Evolutionary conservation across 371 early-diverging fungal genomes (phyloP).

Genomic region (Sporodiniella umbellata): DNA sequence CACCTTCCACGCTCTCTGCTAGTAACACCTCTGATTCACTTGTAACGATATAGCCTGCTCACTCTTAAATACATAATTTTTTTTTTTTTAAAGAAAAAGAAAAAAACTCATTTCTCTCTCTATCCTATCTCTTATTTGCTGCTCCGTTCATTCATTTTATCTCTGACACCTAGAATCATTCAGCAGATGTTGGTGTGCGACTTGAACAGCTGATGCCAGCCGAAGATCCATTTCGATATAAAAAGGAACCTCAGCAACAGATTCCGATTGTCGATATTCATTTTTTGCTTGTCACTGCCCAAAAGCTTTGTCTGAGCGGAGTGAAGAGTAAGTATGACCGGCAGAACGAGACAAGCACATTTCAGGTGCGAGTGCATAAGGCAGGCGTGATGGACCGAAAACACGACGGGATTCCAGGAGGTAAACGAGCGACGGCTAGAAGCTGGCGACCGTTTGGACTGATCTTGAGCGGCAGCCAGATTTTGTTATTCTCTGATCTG

Average conservation of each 20-base stretch:
- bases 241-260: conserved; percentile 19
- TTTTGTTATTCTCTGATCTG: conserved; percentile 67
- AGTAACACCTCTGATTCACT: no score
- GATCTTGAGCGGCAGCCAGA: conserved; percentile 73
- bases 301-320: conserved; percentile 37
- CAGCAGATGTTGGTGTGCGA: conserved; percentile 29
- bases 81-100: no score
- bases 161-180: conserved; percentile 3
- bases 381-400: conserved; percentile 70
- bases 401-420: conserved; percentile 63
- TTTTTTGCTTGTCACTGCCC: conserved; percentile 37
- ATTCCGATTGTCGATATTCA: conserved; percentile 32
- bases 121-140: no score
- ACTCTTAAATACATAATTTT: no score
- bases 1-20: not conserved
- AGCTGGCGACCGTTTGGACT: conserved; percentile 76
- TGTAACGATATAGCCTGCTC: no score
- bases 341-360: conserved; percentile 29
- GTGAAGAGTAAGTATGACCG: conserved; percentile 29
- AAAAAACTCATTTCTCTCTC: no score
- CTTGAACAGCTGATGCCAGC: conserved; percentile 41
- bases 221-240: conserved; percentile 34
- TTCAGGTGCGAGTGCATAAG: conserved; percentile 64
- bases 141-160: no score
- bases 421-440: conserved; percentile 64